Conservation (phyloP, 176 grass and related monocot genomes). For the Phragmites australis region DNA sequence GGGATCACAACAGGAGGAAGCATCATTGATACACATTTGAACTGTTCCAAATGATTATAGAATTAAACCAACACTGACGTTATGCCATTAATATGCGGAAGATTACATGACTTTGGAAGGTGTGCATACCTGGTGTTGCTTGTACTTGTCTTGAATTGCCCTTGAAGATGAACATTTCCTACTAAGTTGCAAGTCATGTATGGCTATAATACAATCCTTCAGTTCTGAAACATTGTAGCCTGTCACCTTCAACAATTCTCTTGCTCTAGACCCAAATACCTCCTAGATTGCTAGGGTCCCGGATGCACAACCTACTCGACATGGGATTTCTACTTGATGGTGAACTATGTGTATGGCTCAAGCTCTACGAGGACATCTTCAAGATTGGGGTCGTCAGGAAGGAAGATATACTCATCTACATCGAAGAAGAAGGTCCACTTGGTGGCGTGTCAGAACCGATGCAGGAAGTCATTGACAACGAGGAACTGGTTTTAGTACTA, state of each 20-base stretch:
- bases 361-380: slow-evolving; percentile 56
- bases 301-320: slow-evolving; percentile 76
- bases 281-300: slow-evolving; percentile 29
- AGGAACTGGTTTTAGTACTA: no score
- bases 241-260: slow-evolving; percentile 54
- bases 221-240: slow-evolving; percentile 75
- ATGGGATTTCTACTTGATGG: slow-evolving; percentile 93
- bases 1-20: slow-evolving; percentile 63
- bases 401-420: no score
- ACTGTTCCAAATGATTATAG: slow-evolving; percentile 55
- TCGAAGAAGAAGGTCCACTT: no score
- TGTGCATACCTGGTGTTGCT: slow-evolving; percentile 71
- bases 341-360: slow-evolving; percentile 74
- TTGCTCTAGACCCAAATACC: slow-evolving; percentile 51
- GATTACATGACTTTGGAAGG: slow-evolving; percentile 9
- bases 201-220: slow-evolving; percentile 63
- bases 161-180: slow-evolving; percentile 48
- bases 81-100: slow-evolving; percentile 23
- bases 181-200: slow-evolving; percentile 80
- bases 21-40: slow-evolving; percentile 64
- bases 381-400: no score
- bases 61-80: slow-evolving; percentile 29
- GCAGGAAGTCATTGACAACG: no score
- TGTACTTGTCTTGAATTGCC: slow-evolving; percentile 86
- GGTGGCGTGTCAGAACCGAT: no score